These are phyloP conservation scores for Cephaloascus albidus DNA, from an alignment of 805 yeast species.

Conservation along the genomic window DNA sequence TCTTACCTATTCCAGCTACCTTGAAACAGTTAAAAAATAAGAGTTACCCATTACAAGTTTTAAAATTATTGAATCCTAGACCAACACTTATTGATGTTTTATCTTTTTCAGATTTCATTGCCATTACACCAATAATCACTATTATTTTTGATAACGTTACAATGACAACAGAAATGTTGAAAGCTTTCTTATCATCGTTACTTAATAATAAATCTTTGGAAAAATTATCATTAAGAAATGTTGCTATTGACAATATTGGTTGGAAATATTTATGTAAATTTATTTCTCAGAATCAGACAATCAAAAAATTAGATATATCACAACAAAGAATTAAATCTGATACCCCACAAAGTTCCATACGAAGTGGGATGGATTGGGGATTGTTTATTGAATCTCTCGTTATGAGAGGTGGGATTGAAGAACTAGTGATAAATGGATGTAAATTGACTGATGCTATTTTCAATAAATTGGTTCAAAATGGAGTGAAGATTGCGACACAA, in stretches of 20 bases:
- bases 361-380: slow-evolving; percentile 47
- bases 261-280: slow-evolving; percentile 45
- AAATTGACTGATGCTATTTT: slow-evolving; percentile 33
- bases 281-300: slow-evolving; percentile 26
- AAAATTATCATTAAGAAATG: slow-evolving; percentile 45
- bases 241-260: slow-evolving; percentile 41
- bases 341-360: slow-evolving; percentile 20
- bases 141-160: slow-evolving; percentile 50
- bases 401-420: slow-evolving; percentile 44
- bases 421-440: slow-evolving; percentile 50
- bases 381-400: slow-evolving; percentile 32
- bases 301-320: slow-evolving; percentile 45
- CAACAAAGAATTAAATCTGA: slow-evolving; percentile 44
- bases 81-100: slow-evolving; percentile 50
- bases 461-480: slow-evolving; percentile 26
- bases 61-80: slow-evolving; percentile 47
- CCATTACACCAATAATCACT: slow-evolving; percentile 46
- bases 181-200: slow-evolving; percentile 37
- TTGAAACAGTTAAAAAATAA: slow-evolving; percentile 44
- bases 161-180: slow-evolving; percentile 44
- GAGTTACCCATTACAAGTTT: slow-evolving; percentile 40
- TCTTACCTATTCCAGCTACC: slow-evolving; percentile 40
- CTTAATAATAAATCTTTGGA: slow-evolving; percentile 33
- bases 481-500: slow-evolving; percentile 32
- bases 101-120: slow-evolving; percentile 47